These are phyloP conservation scores for Elsinoe perseae DNA, from an alignment of 2,329 filamentous ascomycete genomes.

Conservation along the genomic window DNA sequence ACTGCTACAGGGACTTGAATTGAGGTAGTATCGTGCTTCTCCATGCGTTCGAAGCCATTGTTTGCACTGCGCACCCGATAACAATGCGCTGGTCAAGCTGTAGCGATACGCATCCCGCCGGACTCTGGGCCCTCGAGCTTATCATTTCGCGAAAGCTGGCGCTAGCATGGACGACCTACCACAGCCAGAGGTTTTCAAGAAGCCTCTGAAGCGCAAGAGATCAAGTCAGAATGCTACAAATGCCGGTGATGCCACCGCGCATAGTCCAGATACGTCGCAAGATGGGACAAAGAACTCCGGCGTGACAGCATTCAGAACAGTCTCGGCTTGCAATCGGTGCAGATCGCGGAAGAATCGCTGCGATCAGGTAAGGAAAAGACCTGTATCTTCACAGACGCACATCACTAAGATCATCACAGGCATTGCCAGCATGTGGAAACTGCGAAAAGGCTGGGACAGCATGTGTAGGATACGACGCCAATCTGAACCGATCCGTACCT, in stretches of 20 bases:
- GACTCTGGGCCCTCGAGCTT: not conserved
- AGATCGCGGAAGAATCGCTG: conserved; percentile 88
- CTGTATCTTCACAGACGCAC: not conserved
- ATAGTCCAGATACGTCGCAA: not conserved
- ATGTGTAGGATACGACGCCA: conserved; percentile 93
- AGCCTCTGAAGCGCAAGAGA: conserved; percentile 10
- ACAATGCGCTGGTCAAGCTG: not conserved
- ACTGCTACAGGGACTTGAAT: not conserved
- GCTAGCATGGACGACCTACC: not conserved
- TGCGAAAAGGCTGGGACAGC: conserved; percentile 88
- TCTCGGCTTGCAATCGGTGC: conserved; percentile 91
- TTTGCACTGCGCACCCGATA: not conserved
- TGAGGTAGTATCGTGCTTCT: not conserved
- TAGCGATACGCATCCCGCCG: not conserved
- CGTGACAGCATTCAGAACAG: conserved; percentile 56
- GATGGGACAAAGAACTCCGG: conserved; percentile 43
- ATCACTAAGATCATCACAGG: conserved; percentile 46
- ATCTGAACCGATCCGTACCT: conserved; percentile 91
- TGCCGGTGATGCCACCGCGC: not conserved
- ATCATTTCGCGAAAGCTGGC: not conserved
- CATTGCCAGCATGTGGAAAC: conserved; percentile 78
- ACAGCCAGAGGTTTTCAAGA: conserved; percentile 2
- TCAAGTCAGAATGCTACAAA: not conserved
- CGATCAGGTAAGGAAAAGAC: conserved; percentile 40
- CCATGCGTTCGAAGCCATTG: not conserved